Percentiles rank a stretch among this genome's conserved stretches.
Evolutionary conservation across 805 yeast species (phyloP).

Genomic region (Saccharomycopsis oosterbeekiorum): DNA sequence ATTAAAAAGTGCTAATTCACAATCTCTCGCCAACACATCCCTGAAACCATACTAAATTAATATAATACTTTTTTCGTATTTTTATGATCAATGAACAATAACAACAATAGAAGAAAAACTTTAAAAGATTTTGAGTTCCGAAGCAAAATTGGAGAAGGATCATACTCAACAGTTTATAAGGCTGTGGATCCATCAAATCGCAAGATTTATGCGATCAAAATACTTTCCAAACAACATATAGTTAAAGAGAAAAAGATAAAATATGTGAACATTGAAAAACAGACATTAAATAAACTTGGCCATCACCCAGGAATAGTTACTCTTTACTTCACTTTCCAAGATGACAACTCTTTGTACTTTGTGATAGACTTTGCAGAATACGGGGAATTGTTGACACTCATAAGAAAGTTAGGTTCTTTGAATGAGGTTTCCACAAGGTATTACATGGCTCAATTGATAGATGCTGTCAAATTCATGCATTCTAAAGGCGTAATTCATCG

Average conservation of each 20-base stretch:
- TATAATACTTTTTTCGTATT: background rate
- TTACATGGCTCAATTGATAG: conserved; percentile 81
- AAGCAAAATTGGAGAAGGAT: conserved; percentile 84
- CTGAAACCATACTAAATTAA: too few relatives aligned
- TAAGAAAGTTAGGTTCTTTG: conserved; percentile 68
- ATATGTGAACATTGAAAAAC: conserved; percentile 91
- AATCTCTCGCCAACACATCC: too few relatives aligned
- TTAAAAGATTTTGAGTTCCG: conserved; percentile 78
- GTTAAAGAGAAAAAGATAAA: conserved; percentile 91
- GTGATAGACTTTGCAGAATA: conserved; percentile 91
- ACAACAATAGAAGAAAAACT: conserved; percentile 32
- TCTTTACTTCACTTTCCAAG: conserved; percentile 90
- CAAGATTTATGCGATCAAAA: conserved; percentile 81
- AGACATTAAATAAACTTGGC: conserved; percentile 77
- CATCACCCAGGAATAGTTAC: conserved; percentile 93
- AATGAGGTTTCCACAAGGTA: conserved; percentile 68
- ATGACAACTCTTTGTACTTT: conserved; percentile 74
- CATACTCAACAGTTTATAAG: conserved; percentile 86
- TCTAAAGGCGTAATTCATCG: conserved; percentile 84
- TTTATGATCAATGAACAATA: conserved; percentile 4
- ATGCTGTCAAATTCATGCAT: conserved; percentile 84
- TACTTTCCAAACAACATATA: conserved; percentile 84
- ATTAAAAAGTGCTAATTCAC: too few relatives aligned
- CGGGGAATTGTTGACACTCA: conserved; percentile 81
- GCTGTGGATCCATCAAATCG: conserved; percentile 69